Conservation (phyloP, 2,329 filamentous ascomycete genomes). For the Hypoxylon sp. region DNA sequence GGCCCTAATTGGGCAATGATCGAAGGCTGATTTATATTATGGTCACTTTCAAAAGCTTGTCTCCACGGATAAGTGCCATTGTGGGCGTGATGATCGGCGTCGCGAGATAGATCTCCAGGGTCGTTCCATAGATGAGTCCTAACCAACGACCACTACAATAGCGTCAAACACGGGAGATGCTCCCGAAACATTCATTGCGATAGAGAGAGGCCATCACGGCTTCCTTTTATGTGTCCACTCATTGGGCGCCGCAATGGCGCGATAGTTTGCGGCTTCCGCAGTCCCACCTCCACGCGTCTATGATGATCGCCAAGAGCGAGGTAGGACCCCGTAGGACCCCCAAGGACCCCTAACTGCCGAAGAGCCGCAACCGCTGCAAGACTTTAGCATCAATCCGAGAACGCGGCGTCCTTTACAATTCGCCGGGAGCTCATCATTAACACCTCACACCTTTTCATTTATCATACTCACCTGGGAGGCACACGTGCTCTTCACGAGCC, state of each 20-base stretch:
- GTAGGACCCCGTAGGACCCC: not conserved
- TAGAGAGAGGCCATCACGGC: not conserved
- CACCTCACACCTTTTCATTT: not conserved
- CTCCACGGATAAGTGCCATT: constrained; percentile 24
- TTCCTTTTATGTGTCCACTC: constrained; percentile 9
- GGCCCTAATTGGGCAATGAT: constrained; percentile 16
- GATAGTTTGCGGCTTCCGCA: constrained; percentile 5
- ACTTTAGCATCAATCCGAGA: constrained; percentile 22
- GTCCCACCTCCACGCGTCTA: not conserved
- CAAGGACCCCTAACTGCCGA: constrained; percentile 3
- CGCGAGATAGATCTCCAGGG: constrained; percentile 1
- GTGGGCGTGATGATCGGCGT: constrained; percentile 14
- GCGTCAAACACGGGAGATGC: constrained; percentile 6
- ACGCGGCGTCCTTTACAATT: not conserved
- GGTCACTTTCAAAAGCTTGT: constrained; percentile 24
- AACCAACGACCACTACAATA: not conserved
- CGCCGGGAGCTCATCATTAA: constrained; percentile 11
- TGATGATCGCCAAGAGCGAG: constrained; percentile 21
- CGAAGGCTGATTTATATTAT: constrained; percentile 11
- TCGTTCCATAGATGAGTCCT: constrained; percentile 15
- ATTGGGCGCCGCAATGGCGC: constrained; percentile 7
- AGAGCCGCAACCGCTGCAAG: constrained; percentile 12
- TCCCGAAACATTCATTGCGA: not conserved
- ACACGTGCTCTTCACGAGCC: not conserved
- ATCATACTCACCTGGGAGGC: not conserved